phyloP scores from a whole-genome alignment of 176 grass and related monocot species.

The Typha latifolia region DNA sequence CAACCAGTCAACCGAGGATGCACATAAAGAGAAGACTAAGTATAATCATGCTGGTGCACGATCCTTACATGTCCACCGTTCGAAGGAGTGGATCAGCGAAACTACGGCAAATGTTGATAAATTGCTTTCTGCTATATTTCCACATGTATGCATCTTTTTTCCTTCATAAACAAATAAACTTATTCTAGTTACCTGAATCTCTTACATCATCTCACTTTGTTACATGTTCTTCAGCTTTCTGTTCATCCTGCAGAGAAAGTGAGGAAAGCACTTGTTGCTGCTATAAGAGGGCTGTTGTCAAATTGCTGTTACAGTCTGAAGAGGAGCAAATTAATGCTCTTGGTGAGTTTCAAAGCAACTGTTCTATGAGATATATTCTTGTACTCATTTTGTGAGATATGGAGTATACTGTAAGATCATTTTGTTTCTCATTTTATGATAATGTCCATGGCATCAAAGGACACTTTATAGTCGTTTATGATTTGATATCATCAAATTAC shows the following conservation, averaged over 20 bases:
- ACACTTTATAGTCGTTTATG: too few species aligned
- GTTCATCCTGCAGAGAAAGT: constrained; percentile 87
- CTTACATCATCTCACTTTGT: neutral
- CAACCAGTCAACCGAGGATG: constrained; percentile 12
- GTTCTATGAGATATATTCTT: constrained; percentile 1
- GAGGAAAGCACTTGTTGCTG: constrained; percentile 62
- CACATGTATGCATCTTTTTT: constrained; percentile 43
- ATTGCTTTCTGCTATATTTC: constrained; percentile 62
- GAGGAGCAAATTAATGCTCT: constrained; percentile 73
- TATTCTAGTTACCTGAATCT: constrained; percentile 1
- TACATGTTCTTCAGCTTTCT: constrained; percentile 38
- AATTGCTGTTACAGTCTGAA: constrained; percentile 49
- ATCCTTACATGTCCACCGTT: constrained; percentile 51
- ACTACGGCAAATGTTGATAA: constrained; percentile 82
- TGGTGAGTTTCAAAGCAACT: constrained; percentile 29
- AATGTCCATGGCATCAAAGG: too few species aligned
- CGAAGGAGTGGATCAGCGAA: constrained; percentile 70
- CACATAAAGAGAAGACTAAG: constrained; percentile 5
- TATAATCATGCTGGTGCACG: constrained; percentile 32
- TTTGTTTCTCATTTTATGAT: too few species aligned
- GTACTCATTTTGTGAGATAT: constrained; percentile 12
- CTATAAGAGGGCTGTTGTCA: constrained; percentile 55
- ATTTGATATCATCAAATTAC: too few species aligned
- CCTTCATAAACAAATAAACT: neutral
- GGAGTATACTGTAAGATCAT: too few species aligned